Base-by-base conservation (phyloP, 164 flowering plant genomes). In the Tinospora cordifolia region DNA sequence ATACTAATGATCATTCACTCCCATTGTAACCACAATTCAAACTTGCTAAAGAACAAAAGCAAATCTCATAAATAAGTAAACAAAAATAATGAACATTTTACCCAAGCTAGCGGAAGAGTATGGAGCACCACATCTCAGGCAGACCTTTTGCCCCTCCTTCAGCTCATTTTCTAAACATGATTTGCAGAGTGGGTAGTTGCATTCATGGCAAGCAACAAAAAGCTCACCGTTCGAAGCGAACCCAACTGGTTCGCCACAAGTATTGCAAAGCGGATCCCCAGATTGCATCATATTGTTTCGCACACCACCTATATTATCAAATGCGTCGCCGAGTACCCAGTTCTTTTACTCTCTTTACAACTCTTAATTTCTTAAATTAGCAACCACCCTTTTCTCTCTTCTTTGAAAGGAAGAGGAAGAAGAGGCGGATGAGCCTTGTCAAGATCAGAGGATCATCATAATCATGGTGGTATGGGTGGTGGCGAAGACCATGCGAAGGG, bases 181-280 rank as follows among this genome's bases (percentile, higher is more conserved):
- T 68, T 74, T 82, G 77, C 99, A 95, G 66, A 92, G 76, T 21
- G 94, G 86, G 77, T 79, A 86, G 66, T 84, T 86, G 58, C 99
- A 95, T 72, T 87, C 92, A 78, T 82, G 89, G 71, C 99, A 95
- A 60, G 88, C 97, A 69, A 87, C 84, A 72, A 95, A 92, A 38
- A 82, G 76, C 78, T 86, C 89, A 2, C 94, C 97, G 44, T 88
- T 83, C 3, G 84, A 65, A 71, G 71, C 77, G 7, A 82, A 36
- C 39, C 91, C 92, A 1, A 90, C 78, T 0, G 82, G 76, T 65
- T 90, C 97, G 46, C 98, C 96, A 65, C 99, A 95, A 57, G 86
- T 78, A 72, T 79, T 77, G 81, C 99, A 95, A 4, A 75, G 51
- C 17, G 97, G 96, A 78, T 75, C 81, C 58, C 83, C 88, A 41